Evolutionary conservation across 345 rosid genomes (phyloP), one percentile per base, ranked within the genome.

Genomic region (Acer negundo): DNA sequence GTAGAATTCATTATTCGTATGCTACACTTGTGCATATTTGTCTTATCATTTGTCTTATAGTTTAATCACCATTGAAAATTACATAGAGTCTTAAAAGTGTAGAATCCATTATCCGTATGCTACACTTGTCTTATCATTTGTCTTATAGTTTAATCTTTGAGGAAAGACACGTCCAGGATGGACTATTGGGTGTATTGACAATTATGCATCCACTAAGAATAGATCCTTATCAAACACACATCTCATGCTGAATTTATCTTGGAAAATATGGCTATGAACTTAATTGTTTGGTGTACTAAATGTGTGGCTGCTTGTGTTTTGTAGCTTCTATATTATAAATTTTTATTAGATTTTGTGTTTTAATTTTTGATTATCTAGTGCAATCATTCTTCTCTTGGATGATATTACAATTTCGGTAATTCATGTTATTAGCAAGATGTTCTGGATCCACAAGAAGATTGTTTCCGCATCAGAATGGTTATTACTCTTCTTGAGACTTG

Each of bases 381-480:
- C 8, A 75, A 26, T 51, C 70, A 71, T 40, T 61, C 61, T 77
- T 40, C 46, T 62, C 67, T 77, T 67, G n/a, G 69, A 51, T 58
- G 69, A 63, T 68, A 67, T 35, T 76, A 62, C 74, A 61, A 7
- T 69, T 64, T 70, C 62, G 47, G 24, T 72, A 67, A 6, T 79
- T 76, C 74, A 23, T 83, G 80, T 77, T 9, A 62, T 78, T 79
- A 97, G 99, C 93, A 89, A 89, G 97, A 94, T 79, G 84, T 81
- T 62, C 82, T 97, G 80, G 99, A 94, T 84, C 99, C 98, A 76
- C 96, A 93, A 19, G 98, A 94, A 82, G 99, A 97, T 84, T 94
- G 93, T 87, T 97, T 97, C 85, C 95, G 99, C 61, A 84, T 94
- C 80, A 93, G 98, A 85, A 89, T 97, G 99, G 92, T 94, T 73